phyloP scores from a whole-genome alignment of 2,329 filamentous ascomycete species.

The Tolypocladium pustulatum region DNA sequence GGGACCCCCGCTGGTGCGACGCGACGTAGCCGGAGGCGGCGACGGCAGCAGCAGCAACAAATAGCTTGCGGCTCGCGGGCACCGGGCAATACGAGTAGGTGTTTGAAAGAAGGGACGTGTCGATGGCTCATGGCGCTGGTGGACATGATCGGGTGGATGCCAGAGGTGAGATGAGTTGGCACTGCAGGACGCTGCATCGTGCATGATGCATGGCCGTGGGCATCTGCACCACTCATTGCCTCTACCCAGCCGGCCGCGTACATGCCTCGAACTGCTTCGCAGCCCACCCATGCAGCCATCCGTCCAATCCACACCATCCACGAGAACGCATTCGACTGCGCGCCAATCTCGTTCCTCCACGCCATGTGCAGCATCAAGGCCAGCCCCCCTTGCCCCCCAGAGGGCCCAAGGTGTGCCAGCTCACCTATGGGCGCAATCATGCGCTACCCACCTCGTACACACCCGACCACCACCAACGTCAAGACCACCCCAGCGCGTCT shows the following conservation, averaged over 20 bases:
- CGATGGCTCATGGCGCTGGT: background rate
- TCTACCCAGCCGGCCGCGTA: background rate
- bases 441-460: constrained; percentile 5
- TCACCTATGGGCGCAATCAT: constrained; percentile 18
- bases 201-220: constrained; percentile 2
- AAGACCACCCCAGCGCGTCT: background rate
- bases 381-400: background rate
- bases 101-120: background rate
- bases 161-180: constrained; percentile 9
- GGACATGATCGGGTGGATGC: background rate
- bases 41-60: background rate
- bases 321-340: constrained; percentile 6
- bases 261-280: background rate
- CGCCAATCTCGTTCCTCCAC: constrained; percentile 17
- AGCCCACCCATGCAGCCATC: background rate
- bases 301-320: constrained; percentile 12
- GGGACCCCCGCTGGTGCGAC: background rate
- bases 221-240: background rate
- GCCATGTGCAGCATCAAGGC: constrained; percentile 11
- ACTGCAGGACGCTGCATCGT: constrained; percentile 7
- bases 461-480: background rate
- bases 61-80: background rate
- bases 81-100: background rate
- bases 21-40: background rate
- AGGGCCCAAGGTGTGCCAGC: constrained; percentile 9